Percentiles rank a stretch among this genome's conserved stretches.
These are phyloP conservation scores for Colletotrichum musae DNA, from an alignment of 2,329 filamentous ascomycete species.

Conservation along the genomic window DNA sequence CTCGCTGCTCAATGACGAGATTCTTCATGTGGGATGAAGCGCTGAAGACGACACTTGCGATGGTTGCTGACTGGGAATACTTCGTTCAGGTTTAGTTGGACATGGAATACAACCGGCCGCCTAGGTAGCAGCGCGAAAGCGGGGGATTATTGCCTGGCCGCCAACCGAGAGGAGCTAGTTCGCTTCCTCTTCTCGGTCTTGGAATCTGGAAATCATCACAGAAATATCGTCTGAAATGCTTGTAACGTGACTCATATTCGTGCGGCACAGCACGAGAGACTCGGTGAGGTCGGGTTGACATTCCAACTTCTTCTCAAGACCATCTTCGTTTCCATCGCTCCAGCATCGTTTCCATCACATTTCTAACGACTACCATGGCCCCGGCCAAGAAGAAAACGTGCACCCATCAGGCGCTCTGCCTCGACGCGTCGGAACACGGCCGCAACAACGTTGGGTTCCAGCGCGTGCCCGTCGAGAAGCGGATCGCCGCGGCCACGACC, in stretches of 20 bases:
- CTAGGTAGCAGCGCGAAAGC: conserved; percentile 29
- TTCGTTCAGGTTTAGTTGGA: too few relatives aligned
- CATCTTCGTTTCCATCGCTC: neutral
- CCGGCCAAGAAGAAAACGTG: conserved; percentile 17
- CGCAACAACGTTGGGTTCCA: conserved; percentile 45
- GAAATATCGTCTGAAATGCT: neutral
- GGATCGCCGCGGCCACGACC: conserved; percentile 48
- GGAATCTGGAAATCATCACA: too few relatives aligned
- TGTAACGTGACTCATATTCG: neutral
- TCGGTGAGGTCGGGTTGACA: neutral
- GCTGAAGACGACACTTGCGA: too few relatives aligned
- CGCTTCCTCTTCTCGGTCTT: too few relatives aligned
- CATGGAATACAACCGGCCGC: neutral
- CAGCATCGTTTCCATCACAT: too few relatives aligned
- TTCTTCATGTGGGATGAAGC: too few relatives aligned
- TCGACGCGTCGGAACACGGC: conserved; percentile 25
- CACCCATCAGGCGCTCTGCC: conserved; percentile 15
- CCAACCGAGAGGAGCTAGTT: too few relatives aligned
- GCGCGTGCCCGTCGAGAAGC: conserved; percentile 46
- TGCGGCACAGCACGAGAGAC: neutral
- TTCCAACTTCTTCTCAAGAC: neutral
- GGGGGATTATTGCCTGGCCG: conserved; percentile 7
- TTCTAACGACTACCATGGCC: conserved; percentile 17
- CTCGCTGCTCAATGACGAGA: too few relatives aligned
- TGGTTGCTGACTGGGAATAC: too few relatives aligned